phyloP scores from a whole-genome alignment of 768 basidiomycete species.

The Rhodosporidiobolus odoratus region DNA sequence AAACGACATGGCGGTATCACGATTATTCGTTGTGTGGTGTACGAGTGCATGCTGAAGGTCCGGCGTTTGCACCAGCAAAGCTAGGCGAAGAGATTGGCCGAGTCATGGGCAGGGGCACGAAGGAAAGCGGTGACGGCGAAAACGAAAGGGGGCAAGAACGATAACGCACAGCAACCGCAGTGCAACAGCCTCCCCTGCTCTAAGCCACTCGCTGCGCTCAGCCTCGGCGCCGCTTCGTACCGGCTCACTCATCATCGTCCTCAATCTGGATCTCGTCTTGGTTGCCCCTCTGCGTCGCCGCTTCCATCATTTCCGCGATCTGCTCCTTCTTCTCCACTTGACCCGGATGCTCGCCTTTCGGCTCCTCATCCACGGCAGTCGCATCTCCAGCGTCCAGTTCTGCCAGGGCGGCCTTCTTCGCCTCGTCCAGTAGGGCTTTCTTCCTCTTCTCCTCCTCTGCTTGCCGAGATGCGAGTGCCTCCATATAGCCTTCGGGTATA shows the following conservation, averaged over 20 bases:
- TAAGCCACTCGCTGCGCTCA: too few relatives aligned
- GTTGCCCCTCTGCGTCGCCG: not conserved
- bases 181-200: not conserved
- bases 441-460: not conserved
- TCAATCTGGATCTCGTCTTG: slow-evolving; percentile 29
- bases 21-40: too few relatives aligned
- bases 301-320: not conserved
- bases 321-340: not conserved
- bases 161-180: not conserved
- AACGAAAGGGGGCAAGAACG: too few relatives aligned
- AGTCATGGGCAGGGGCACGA: too few relatives aligned
- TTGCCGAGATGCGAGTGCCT: slow-evolving; percentile 5
- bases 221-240: too few relatives aligned
- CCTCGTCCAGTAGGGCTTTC: not conserved
- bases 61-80: too few relatives aligned
- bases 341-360: not conserved
- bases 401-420: slow-evolving; percentile 22
- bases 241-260: slow-evolving; percentile 19
- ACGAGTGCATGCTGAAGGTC: too few relatives aligned
- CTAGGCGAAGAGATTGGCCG: too few relatives aligned
- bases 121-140: not conserved
- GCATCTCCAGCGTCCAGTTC: slow-evolving; percentile 3
- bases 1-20: too few relatives aligned
- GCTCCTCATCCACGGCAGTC: slow-evolving; percentile 21
- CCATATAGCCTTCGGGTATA: slow-evolving; percentile 41